Conservation (phyloP, 2,329 filamentous ascomycete genomes). For the Colletotrichum spinosum region DNA sequence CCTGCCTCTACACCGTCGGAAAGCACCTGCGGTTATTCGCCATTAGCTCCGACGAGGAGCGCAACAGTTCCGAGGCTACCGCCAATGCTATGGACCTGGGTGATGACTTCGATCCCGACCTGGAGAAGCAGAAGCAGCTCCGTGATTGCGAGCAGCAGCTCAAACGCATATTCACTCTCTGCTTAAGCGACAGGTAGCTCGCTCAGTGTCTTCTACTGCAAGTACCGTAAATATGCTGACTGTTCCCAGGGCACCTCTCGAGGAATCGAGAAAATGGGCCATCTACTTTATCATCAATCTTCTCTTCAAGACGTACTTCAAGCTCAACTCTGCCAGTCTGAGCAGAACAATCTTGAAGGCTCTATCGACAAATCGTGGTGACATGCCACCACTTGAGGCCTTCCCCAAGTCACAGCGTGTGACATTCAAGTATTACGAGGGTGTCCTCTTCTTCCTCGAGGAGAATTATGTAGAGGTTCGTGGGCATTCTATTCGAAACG, state of each 20-base stretch:
- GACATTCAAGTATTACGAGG: constrained; percentile 96
- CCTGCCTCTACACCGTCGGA: constrained; percentile 87
- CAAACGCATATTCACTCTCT: constrained; percentile 92
- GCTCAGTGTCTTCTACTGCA: not conserved
- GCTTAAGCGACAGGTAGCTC: constrained; percentile 84
- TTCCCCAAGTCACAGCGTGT: constrained; percentile 94
- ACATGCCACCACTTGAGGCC: constrained; percentile 82
- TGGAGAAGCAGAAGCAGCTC: constrained; percentile 84
- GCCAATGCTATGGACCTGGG: constrained; percentile 60
- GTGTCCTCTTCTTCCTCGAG: constrained; percentile 92
- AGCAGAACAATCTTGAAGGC: constrained; percentile 91
- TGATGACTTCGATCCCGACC: constrained; percentile 84
- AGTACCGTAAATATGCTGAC: constrained; percentile 37
- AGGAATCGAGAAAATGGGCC: constrained; percentile 97
- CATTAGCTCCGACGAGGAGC: constrained; percentile 86
- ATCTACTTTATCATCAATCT: constrained; percentile 96
- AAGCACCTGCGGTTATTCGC: constrained; percentile 90
- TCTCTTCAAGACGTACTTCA: constrained; percentile 98
- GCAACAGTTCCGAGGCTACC: constrained; percentile 51
- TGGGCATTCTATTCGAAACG: constrained; percentile 25
- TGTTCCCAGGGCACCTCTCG: constrained; percentile 75
- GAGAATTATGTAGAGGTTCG: constrained; percentile 86
- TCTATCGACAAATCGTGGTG: constrained; percentile 78
- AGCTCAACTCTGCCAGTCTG: constrained; percentile 88
- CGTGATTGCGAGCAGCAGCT: constrained; percentile 92